Conservation (phyloP, 2,329 filamentous ascomycete genomes). For the Drechslerella coelobrocha region DNA sequence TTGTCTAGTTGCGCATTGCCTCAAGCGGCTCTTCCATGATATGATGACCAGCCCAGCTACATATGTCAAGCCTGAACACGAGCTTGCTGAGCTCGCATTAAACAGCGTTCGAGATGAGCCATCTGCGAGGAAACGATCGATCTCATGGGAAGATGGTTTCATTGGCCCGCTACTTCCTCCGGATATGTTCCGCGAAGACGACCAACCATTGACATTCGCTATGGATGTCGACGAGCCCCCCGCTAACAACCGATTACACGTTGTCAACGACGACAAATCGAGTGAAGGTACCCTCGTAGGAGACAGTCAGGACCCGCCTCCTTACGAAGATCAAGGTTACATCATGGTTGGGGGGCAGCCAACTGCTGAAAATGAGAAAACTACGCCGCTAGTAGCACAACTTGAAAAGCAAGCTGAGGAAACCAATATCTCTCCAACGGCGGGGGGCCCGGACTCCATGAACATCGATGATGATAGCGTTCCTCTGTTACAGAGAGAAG, state of each 20-base stretch:
- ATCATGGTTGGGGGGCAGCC: constrained; percentile 38
- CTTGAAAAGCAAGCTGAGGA: constrained; percentile 16
- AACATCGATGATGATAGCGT: constrained; percentile 41
- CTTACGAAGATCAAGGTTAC: constrained; percentile 47
- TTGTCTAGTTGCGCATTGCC: constrained; percentile 72
- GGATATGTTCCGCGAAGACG: constrained; percentile 16
- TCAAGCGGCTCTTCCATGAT: constrained; percentile 72
- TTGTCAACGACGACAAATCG: constrained; percentile 51
- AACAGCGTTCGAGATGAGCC: constrained; percentile 54
- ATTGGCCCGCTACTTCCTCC: constrained; percentile 50
- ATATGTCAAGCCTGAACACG: constrained; percentile 74
- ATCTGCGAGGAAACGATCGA: constrained; percentile 34
- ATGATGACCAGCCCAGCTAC: constrained; percentile 70
- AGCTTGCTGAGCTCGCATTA: constrained; percentile 80
- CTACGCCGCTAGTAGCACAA: constrained; percentile 5
- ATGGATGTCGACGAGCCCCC: constrained; percentile 53
- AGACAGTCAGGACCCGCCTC: constrained; percentile 50
- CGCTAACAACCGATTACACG: constrained; percentile 11
- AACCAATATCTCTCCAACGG: constrained; percentile 19
- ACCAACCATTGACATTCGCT: constrained; percentile 20
- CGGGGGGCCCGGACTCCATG: constrained; percentile 25
- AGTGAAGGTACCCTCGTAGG: constrained; percentile 54
- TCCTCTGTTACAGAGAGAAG: constrained; percentile 51
- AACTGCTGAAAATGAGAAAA: background rate
- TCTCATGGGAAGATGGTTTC: constrained; percentile 62